These are phyloP conservation scores for Cytospora mali DNA, from an alignment of 2,329 filamentous ascomycete species.

Conservation along the genomic window DNA sequence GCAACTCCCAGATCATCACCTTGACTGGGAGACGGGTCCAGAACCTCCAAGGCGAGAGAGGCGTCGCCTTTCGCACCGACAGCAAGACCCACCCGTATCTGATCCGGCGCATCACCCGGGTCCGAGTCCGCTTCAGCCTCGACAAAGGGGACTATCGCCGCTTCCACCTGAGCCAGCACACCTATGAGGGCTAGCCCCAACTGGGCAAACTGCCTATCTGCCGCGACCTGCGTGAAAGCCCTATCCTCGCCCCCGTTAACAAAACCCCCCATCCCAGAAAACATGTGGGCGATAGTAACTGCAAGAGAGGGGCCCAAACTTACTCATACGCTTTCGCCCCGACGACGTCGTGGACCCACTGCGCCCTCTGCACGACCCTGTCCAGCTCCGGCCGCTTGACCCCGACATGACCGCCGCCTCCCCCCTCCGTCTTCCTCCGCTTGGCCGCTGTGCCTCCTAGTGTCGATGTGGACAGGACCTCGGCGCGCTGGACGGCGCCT, in stretches of 20 bases:
- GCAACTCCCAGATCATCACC: slow-evolving; percentile 31
- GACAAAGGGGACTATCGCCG: slow-evolving; percentile 44
- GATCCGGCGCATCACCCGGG: slow-evolving; percentile 30
- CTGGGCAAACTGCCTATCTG: slow-evolving; percentile 72
- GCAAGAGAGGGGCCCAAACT: slow-evolving; percentile 30
- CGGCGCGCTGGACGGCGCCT: slow-evolving; percentile 31
- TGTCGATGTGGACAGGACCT: slow-evolving; percentile 9
- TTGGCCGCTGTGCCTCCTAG: slow-evolving; percentile 23
- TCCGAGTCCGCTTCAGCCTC: slow-evolving; percentile 30
- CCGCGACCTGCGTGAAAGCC: slow-evolving; percentile 69
- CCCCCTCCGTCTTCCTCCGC: slow-evolving; percentile 17
- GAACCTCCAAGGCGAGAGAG: not conserved
- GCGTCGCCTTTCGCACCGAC: not conserved
- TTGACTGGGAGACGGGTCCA: not conserved
- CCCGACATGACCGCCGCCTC: not conserved
- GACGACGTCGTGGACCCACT: slow-evolving; percentile 45
- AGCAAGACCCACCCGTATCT: slow-evolving; percentile 29
- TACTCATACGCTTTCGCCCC: slow-evolving; percentile 49
- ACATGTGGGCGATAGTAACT: too few relatives aligned
- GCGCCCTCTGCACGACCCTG: slow-evolving; percentile 34
- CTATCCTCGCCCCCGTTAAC: slow-evolving; percentile 38
- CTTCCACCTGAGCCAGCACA: slow-evolving; percentile 61
- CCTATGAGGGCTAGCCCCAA: slow-evolving; percentile 71
- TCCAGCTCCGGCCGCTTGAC: slow-evolving; percentile 22
- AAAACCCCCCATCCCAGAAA: not conserved